Percentiles rank a stretch among this genome's conserved stretches.
These are phyloP conservation scores for Chaetomiaceae sp. DNA, from an alignment of 2,329 filamentous ascomycete genomes.

Conservation along the genomic window DNA sequence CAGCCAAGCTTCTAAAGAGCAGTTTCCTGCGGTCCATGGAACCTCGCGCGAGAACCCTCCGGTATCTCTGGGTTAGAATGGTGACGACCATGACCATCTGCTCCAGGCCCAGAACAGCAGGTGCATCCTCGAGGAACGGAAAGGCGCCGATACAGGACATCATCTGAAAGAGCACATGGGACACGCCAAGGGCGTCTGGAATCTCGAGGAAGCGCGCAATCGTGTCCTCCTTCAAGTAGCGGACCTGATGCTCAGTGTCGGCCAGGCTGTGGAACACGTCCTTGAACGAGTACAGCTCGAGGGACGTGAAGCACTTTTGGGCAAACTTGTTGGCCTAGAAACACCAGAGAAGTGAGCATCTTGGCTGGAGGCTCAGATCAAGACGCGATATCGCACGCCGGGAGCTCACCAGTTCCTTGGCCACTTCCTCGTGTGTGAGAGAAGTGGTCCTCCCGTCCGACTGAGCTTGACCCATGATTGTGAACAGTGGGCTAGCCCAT, in stretches of 20 bases:
- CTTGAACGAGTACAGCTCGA: conserved; percentile 70
- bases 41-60: conserved; percentile 55
- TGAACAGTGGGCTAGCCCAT: background rate
- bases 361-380: background rate
- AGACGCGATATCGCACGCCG: background rate
- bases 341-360: background rate
- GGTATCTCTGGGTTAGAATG: conserved; percentile 67
- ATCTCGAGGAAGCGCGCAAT: conserved; percentile 68
- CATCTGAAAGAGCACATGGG: conserved; percentile 68
- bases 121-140: conserved; percentile 66
- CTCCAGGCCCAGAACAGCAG: conserved; percentile 64
- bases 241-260: conserved; percentile 56
- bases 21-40: conserved; percentile 58
- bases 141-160: conserved; percentile 68
- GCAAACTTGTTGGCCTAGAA: conserved; percentile 59
- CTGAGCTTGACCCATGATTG: conserved; percentile 49
- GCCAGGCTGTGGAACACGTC: conserved; percentile 69
- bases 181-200: conserved; percentile 63
- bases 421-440: conserved; percentile 49
- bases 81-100: conserved; percentile 68
- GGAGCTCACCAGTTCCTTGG: conserved; percentile 45
- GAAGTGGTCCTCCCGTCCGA: conserved; percentile 43
- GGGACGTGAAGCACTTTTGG: conserved; percentile 63
- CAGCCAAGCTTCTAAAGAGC: conserved; percentile 66
- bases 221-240: conserved; percentile 67